Conservation (phyloP, 352 stramenopile genomes). For the Thraustochytrium sp. region DNA sequence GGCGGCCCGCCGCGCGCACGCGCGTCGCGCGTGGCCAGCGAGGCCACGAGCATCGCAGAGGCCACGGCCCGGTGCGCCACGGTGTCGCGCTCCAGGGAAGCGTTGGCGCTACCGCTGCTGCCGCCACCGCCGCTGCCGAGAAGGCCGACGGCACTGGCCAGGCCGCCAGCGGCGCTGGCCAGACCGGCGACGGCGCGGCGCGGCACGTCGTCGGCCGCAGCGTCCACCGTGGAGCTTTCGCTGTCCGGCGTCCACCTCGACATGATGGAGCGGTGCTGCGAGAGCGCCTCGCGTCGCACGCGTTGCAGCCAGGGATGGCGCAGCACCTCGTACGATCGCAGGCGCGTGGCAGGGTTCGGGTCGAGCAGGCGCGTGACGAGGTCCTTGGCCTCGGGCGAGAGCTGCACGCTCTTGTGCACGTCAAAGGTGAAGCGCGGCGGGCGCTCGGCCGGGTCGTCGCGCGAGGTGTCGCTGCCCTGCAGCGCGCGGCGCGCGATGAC, state of each 20-base stretch:
- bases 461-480: neutral
- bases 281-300: neutral
- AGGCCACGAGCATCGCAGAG: neutral
- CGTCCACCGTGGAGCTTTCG: neutral
- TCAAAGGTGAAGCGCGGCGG: slow-evolving; percentile 8
- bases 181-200: neutral
- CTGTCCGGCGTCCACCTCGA: neutral
- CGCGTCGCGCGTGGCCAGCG: neutral
- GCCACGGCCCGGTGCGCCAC: slow-evolving; percentile 6
- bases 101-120: too few relatives aligned
- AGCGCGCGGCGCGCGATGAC: neutral
- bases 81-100: neutral
- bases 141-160: too few relatives aligned
- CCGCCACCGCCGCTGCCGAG: too few relatives aligned
- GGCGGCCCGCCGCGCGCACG: neutral
- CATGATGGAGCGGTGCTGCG: neutral
- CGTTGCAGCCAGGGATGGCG: slow-evolving; percentile 28
- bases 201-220: neutral
- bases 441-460: neutral
- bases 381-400: neutral
- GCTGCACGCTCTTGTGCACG: neutral
- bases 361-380: slow-evolving; percentile 34
- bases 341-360: slow-evolving; percentile 9
- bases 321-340: slow-evolving; percentile 19
- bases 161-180: too few relatives aligned